A percentile compares a stretch with the other conserved stretches of the same genome.
These are phyloP conservation scores for Podila minutissima DNA, from an alignment of 192 early-diverging fungal species.

Conservation along the genomic window DNA sequence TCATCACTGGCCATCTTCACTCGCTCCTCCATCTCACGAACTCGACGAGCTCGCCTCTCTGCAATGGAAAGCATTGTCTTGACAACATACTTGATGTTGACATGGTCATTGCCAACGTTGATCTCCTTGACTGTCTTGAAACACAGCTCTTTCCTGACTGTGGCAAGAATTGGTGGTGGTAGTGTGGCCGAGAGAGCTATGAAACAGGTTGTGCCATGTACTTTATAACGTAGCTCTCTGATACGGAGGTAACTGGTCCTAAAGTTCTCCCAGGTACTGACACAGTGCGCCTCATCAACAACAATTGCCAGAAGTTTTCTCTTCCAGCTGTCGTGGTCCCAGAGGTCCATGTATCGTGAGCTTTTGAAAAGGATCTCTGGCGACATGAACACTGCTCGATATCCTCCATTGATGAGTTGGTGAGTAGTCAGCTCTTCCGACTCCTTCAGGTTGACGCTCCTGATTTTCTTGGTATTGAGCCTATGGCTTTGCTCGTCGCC, in stretches of 20 bases:
- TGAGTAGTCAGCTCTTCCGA: not conserved
- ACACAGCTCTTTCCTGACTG: not conserved
- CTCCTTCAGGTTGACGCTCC: not conserved
- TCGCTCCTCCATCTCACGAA: no score
- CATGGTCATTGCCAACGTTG: not conserved
- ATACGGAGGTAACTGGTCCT: not conserved
- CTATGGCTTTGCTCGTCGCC: constrained; percentile 1
- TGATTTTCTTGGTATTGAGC: constrained; percentile 1
- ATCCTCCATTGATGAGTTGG: not conserved
- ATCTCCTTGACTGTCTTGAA: not conserved
- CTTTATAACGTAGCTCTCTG: constrained; percentile 1
- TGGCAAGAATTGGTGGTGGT: not conserved
- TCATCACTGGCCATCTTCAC: no score
- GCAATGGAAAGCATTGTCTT: not conserved
- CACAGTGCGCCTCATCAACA: constrained; percentile 20
- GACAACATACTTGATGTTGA: constrained; percentile 1
- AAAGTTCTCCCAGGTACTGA: constrained; percentile 7
- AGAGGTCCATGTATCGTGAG: constrained; percentile 7
- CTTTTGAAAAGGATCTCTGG: constrained; percentile 14
- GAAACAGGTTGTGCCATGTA: not conserved
- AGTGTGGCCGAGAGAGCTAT: constrained; percentile 6
- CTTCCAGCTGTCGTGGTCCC: constrained; percentile 10
- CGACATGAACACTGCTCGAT: constrained; percentile 32
- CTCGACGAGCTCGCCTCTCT: no score
- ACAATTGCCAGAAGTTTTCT: not conserved